Percentiles rank a stretch among this genome's conserved stretches.
These are phyloP conservation scores for Glycine soja DNA, from an alignment of 306 rosid genomes.

Conservation along the genomic window DNA sequence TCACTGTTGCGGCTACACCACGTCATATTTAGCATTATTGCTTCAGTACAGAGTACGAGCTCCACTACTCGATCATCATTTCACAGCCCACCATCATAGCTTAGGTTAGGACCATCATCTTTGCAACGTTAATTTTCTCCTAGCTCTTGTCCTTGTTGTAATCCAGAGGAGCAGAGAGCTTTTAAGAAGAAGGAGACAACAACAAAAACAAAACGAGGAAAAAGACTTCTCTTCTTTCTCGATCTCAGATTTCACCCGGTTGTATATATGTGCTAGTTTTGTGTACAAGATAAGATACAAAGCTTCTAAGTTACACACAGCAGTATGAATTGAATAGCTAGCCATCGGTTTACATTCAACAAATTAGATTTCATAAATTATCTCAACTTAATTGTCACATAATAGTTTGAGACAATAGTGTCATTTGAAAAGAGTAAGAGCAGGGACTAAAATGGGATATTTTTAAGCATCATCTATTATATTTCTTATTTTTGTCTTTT, in stretches of 20 bases:
- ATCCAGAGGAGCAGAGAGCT: slow-evolving; percentile 12
- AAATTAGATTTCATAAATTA: no score
- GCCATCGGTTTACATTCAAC: no score
- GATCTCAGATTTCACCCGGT: not conserved
- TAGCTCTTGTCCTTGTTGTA: not conserved
- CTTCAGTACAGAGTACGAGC: slow-evolving; percentile 24
- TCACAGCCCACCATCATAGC: slow-evolving; percentile 9
- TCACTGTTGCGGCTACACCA: slow-evolving; percentile 17
- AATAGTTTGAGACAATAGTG: no score
- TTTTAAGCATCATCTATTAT: no score
- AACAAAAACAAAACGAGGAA: not conserved
- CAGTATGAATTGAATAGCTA: not conserved
- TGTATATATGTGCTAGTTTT: no score
- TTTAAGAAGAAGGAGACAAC: not conserved
- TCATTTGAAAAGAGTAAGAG: no score
- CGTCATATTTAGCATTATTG: slow-evolving; percentile 29
- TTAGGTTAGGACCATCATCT: slow-evolving; percentile 34
- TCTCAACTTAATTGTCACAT: no score
- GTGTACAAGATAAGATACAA: no score
- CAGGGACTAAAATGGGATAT: no score
- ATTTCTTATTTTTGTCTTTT: no score
- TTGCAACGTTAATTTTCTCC: not conserved
- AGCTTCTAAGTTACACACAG: not conserved
- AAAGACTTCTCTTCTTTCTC: not conserved
- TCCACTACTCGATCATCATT: slow-evolving; percentile 24